Evolutionary conservation across 495 filamentous ascomycete species (phyloP), one percentile per base, ranked within the genome.

Genomic region (Penicillium longicatenatum): DNA sequence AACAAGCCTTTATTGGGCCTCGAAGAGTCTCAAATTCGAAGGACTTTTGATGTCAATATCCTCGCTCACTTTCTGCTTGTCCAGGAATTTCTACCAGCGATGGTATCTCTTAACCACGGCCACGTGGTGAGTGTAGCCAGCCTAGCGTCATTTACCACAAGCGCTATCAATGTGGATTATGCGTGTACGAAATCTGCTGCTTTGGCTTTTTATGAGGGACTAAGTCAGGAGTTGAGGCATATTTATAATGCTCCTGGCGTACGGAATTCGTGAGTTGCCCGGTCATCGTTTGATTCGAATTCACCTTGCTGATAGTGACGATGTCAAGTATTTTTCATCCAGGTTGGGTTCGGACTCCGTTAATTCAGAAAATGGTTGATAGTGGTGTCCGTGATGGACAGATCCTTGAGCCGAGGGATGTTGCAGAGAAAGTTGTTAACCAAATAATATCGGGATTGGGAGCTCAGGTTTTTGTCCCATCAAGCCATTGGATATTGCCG

Each of bases 131-230:
- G 21, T 10, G 14, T 48, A 17, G 45, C 66, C 12, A 80, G 39
- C 81, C 83, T 12, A 71, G 78, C 75, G 4, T 84, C 77, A 66
- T 59, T 84, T 8, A 72, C 75, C 0, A 76, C 83, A 17, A 79
- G 84, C n/a, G 74, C 76, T 63, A 81, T 86, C 74, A 75, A 82
- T 31, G 82, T 84, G 65, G 88, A 88, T 69, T 75, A 72, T 10
- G 75, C 80, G 22, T 77, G 76, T 50, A 76, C 76, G 43, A 89
- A 89, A 71, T 80, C 86, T 1, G 84, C 84, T 1, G 77, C 82
- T 1, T 58, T 81, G 20, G 61, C 76, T n/a, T 86, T 88, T 65
- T 85, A 88, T 68, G 84, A 89, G 65, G 85, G 84, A 0, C 64
- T 89, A 16, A 62, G 79, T 5, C 77, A 82, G 3, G 86, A 88